Percentiles rank a stretch among this genome's conserved stretches.
phyloP scores from a whole-genome alignment of 768 basidiomycete species.

The Lentinus brumalis region DNA sequence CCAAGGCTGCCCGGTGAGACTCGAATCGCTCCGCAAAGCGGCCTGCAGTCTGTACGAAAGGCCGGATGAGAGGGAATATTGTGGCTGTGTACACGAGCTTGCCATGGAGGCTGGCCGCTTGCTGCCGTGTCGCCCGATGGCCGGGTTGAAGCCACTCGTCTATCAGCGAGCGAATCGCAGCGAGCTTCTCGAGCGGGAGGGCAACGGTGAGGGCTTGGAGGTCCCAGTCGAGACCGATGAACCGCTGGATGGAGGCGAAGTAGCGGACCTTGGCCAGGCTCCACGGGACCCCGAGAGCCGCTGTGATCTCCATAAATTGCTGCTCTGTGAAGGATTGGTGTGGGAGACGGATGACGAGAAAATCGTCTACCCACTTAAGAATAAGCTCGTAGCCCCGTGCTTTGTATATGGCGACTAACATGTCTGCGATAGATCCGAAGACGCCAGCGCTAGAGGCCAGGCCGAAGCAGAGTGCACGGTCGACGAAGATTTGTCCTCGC shows the following conservation, averaged over 20 bases:
- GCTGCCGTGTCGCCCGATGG: too few species aligned
- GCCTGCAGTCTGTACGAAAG: conserved; percentile 26
- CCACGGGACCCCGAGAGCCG: conserved; percentile 36
- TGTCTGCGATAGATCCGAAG: conserved; percentile 39
- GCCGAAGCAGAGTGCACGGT: conserved; percentile 37
- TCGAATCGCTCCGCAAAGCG: conserved; percentile 27
- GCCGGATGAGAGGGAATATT: conserved; percentile 30
- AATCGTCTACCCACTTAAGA: conserved; percentile 45
- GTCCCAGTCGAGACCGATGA: conserved; percentile 42
- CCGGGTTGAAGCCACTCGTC: conserved; percentile 18
- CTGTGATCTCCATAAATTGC: conserved; percentile 33
- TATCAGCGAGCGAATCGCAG: conserved; percentile 12
- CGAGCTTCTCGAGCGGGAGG: conserved; percentile 30
- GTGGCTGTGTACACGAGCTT: conserved; percentile 35
- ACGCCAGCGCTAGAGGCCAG: conserved; percentile 36
- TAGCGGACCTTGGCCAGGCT: conserved; percentile 27
- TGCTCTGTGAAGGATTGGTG: conserved; percentile 20
- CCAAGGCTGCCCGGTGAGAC: conserved; percentile 18
- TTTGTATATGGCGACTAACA: conserved; percentile 33
- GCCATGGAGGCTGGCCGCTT: conserved; percentile 31
- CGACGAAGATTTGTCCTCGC: conserved; percentile 36
- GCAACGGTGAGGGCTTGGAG: conserved; percentile 24
- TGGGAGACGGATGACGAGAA: conserved; percentile 32
- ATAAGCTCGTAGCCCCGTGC: conserved; percentile 24
- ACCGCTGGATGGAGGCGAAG: conserved; percentile 28